Evolutionary conservation across 1,284 basidiomycete genomes (phyloP), one percentile per base, ranked within the genome.

Genomic region (Melampsora larici-populina): DNA sequence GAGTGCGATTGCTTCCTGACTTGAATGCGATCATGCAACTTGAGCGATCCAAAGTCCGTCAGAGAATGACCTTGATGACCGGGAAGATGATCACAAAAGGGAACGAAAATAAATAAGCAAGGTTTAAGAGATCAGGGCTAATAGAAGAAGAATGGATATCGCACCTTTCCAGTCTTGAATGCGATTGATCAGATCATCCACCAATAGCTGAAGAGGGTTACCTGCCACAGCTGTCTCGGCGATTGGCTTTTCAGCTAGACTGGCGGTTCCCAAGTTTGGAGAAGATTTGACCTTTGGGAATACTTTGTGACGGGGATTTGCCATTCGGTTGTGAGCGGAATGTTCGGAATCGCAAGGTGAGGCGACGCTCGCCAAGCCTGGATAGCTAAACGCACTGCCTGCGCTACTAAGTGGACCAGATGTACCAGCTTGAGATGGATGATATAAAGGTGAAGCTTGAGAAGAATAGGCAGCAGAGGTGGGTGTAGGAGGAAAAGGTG

Each of bases 51-150:
- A 49, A 98, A 89, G 29, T 84, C 83, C 68, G 92, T 91, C 17
- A 92, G 89, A 1, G 92, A 91, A 81, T 95, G 92, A 0, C 92
- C 91, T 84, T 96, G 95, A 92, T 94, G 97, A 17, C 15, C 21
- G 26, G 5, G n/a, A 58, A n/a, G 95, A 92, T 94, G 97, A 18
- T 58, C 7, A 18, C 21, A n/a, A 11, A n/a, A 29, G 21, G 8
- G 7, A 58, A 17, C 9, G 2, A 58, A 58, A 58, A 11, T n/a
- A n/a, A 58, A 58, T 24, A n/a, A 46, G 40, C 18, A 46, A 24
- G 65, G 8, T 11, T 24, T n/a, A 5, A 18, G 26, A 29, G 1
- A 29, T 24, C 21, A n/a, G 55, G 4, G 21, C 55, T 24, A n/a
- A 58, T 29, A 24, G n/a, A 29, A 6, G 55, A 18, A 24, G 55